Evolutionary conservation across 2,329 filamentous ascomycete species (phyloP), one percentile per base, ranked within the genome.

Genomic region (Talaromyces sp.): DNA sequence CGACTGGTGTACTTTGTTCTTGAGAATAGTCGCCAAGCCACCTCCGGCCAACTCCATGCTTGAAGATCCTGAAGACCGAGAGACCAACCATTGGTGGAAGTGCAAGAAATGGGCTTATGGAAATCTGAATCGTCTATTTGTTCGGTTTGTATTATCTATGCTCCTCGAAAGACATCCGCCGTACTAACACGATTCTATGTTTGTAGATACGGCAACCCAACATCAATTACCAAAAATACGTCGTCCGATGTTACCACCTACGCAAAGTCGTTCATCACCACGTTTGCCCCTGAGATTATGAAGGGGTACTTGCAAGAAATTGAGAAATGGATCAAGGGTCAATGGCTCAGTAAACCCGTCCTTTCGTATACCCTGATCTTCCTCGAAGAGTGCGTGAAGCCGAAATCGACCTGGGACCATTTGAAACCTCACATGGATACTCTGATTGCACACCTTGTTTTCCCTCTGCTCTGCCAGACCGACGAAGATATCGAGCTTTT

Each of bases 81-180:
- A 97, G 75, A 84, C 88, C 67, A 92, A 96, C 71, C 91, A 97
- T 74, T 99, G 94, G 93, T 99, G 93, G 93, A 99, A 97, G 80
- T 89, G 92, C 63, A 97, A 97, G 86, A 99, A 99, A 77, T 97
- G 94, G 94, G 89, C 93, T 13, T 99, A 97, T 75, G 96, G 94
- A 69, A 97, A 97, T 75, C 77, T 99, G 66, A 99, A 99, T 78
- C 85, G 94, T 62, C 84, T 99, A 17, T 99, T 94, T 70, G 92
- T 97, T 65, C 84, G 91, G 89, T 93, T 77, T 61, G 81, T 73
- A 39, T 22, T 48, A 15, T 37, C 22, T 21, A 9, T 40, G 2
- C 13, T 51, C 5, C 31, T 43, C 60, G 40, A 53, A n/a, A n/a
- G 36, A 48, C 61, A 10, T 37, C 58, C 10, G n/a, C 9, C 22